These are phyloP conservation scores for Podaxis mareebaensis DNA, from an alignment of 768 basidiomycete species.

Conservation along the genomic window DNA sequence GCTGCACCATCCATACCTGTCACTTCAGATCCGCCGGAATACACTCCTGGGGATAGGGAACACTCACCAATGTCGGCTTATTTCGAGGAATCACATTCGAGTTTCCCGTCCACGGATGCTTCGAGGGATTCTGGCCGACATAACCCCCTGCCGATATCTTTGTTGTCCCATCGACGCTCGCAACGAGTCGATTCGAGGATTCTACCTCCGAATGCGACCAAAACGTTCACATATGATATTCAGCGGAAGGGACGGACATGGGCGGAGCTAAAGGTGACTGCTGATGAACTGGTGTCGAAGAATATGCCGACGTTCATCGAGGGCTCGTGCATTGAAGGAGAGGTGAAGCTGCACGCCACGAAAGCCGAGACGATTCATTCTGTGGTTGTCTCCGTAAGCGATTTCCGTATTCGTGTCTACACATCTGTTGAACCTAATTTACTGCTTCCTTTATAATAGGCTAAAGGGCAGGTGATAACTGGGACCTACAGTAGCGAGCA, in stretches of 20 bases:
- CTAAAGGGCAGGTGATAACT: conserved; percentile 39
- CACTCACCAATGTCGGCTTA: conserved; percentile 5
- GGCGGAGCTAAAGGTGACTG: conserved; percentile 47
- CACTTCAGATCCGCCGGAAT: conserved; percentile 6
- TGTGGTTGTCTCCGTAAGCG: conserved; percentile 48
- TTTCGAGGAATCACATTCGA: neutral
- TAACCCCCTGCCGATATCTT: neutral
- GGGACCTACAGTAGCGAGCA: conserved; percentile 35
- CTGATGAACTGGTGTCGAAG: conserved; percentile 39
- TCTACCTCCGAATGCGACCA: conserved; percentile 21
- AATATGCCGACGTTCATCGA: conserved; percentile 36
- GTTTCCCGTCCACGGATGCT: neutral
- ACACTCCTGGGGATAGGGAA: neutral
- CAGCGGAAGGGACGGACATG: conserved; percentile 38
- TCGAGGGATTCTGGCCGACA: neutral
- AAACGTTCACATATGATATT: conserved; percentile 30
- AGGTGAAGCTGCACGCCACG: conserved; percentile 33
- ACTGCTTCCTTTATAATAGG: conserved; percentile 22
- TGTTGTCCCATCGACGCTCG: neutral
- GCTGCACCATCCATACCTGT: neutral
- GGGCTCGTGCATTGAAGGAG: conserved; percentile 34
- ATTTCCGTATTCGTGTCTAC: conserved; percentile 13
- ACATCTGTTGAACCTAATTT: neutral
- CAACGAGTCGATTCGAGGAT: no score
- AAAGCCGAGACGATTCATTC: conserved; percentile 46